A percentile compares a stretch with the other conserved stretches of the same genome.
Evolutionary conservation across 345 rosid species (phyloP).

Genomic region (Populus euphratica): DNA sequence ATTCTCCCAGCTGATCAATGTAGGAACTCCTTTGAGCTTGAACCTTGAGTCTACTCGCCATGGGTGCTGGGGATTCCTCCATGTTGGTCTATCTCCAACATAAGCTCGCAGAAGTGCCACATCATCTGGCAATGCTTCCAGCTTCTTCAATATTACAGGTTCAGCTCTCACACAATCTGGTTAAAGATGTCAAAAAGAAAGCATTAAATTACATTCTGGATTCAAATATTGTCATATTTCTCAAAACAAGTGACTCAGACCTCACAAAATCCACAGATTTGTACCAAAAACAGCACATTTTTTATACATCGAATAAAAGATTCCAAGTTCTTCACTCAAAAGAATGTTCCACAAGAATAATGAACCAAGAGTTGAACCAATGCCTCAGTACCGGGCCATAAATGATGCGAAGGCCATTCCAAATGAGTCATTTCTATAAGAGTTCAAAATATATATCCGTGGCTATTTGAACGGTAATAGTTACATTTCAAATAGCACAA

Average conservation of each 20-base stretch:
- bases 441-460: neutral
- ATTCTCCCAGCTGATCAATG: constrained; percentile 65
- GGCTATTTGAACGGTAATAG: neutral
- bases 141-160: constrained; percentile 70
- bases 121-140: constrained; percentile 56
- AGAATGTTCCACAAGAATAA: neutral
- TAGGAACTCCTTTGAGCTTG: constrained; percentile 81
- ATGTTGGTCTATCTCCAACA: constrained; percentile 84
- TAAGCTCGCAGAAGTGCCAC: constrained; percentile 62
- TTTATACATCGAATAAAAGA: neutral
- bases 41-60: constrained; percentile 68
- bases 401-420: neutral
- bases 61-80: constrained; percentile 72
- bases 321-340: neutral
- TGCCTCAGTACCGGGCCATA: neutral
- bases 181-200: neutral
- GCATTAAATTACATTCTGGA: neutral
- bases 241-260: neutral
- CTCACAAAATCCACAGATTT: neutral
- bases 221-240: neutral
- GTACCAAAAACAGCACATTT: neutral
- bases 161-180: constrained; percentile 92
- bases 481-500: neutral
- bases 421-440: neutral
- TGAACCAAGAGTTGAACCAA: neutral